Conservation (phyloP, 139 green algal genomes). For the Auxenochlorella pyrenoidosa region DNA sequence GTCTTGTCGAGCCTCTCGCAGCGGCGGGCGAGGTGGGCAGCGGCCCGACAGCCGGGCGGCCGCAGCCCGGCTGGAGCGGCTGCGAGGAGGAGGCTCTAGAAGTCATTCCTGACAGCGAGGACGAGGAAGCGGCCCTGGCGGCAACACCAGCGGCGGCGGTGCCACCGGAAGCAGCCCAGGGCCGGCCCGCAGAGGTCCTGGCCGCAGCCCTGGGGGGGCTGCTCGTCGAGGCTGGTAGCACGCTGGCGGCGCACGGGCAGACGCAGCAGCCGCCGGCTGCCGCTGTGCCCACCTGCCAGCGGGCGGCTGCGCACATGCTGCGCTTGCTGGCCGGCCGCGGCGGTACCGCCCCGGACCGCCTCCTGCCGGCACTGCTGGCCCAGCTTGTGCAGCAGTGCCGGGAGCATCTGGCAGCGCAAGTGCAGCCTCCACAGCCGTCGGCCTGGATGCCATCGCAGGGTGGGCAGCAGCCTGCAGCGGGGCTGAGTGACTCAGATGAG, state of each 20-base stretch:
- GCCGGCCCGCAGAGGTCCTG: neutral
- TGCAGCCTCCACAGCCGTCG: neutral
- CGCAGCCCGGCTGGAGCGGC: too few relatives aligned
- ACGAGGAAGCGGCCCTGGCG: neutral
- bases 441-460: neutral
- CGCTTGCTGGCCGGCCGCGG: neutral
- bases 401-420: neutral
- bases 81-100: neutral
- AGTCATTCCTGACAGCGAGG: neutral
- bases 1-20: neutral
- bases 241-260: too few relatives aligned
- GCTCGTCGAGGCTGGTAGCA: neutral
- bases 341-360: too few relatives aligned
- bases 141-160: neutral
- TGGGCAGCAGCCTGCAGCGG: neutral
- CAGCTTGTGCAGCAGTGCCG: neutral
- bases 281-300: neutral
- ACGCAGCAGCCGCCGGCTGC: too few relatives aligned
- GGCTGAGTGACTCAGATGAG: neutral
- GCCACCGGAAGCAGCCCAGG: too few relatives aligned
- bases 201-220: neutral
- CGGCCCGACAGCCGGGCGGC: neutral
- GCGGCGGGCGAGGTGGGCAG: neutral
- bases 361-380: constrained; percentile 1
- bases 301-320: neutral